Evolutionary conservation across 768 basidiomycete species (phyloP), one percentile per base, ranked within the genome.

Genomic region (Suillus occidentalis): DNA sequence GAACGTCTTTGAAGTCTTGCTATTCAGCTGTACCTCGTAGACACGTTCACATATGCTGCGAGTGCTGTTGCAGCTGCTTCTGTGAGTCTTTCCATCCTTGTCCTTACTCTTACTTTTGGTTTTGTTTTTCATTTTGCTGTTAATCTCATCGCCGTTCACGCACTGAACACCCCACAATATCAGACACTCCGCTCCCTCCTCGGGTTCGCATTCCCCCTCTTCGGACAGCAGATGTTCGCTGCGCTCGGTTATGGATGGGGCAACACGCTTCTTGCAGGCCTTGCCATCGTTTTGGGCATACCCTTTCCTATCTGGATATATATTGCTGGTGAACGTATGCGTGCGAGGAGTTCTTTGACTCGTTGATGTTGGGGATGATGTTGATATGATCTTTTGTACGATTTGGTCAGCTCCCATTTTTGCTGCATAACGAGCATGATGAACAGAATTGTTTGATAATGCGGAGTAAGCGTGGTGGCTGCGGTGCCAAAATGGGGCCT

Each of bases 1-100:
- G 8, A 22, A 55, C 28, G 56, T 63, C 60, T 65, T 62, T 36
- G 39, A 36, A 65, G 87, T 81, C 80, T 91, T 34, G 88, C 89
- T 0, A 89, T 90, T 60, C 83, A 84, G 70, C 76, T 90, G 34
- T 90, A 91, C 70, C 82, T 92, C 37, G 87, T 90, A 25, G 89
- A 91, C 73, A 80, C 88, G 0, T 91, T 90, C 76, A 80, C 78
- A 10, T 89, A 84, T 68, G 87, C 88, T 42, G 89, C 89, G 10
- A 87, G 85, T 65, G 89, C 89, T 1, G 73, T 85, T 6, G 84
- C 87, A 0, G 87, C 88, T 3, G 85, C 86, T 45, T 79, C 88
- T 10, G 88, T 89, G 70, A 60, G 81, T 75, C 18, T 36, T 58
- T 53, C 25, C n/a, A 4, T 9, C 28, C 62, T 64, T 5, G 10